Evolutionary conservation across 257 asterid genomes (phyloP).

Genomic region (Lavandula angustifolia): DNA sequence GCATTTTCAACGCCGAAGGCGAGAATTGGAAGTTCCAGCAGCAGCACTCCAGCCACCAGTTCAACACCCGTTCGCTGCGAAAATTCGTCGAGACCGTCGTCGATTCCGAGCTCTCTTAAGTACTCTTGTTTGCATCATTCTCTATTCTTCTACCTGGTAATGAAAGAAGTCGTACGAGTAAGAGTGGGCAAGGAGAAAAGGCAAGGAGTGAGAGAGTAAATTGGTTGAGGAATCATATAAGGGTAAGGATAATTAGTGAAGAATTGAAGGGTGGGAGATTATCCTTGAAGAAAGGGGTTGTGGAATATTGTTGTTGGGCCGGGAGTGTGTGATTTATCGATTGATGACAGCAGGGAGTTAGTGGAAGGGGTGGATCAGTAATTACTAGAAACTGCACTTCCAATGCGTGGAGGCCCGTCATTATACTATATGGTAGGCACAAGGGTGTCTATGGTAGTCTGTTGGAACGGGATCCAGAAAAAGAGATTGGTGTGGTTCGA

Average conservation of each 20-base stretch:
- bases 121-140: too few relatives aligned
- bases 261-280: conserved; percentile 66
- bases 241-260: conserved; percentile 71
- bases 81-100: too few relatives aligned
- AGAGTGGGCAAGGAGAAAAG: conserved; percentile 30
- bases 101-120: too few relatives aligned
- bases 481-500: conserved; percentile 65
- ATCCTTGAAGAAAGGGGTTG: conserved; percentile 70
- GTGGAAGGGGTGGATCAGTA: conserved; percentile 79
- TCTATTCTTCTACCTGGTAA: too few relatives aligned
- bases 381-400: conserved; percentile 49
- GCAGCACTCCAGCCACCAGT: too few relatives aligned
- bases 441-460: conserved; percentile 82
- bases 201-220: conserved; percentile 36
- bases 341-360: conserved; percentile 74
- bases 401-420: conserved; percentile 66
- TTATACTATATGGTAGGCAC: conserved; percentile 65
- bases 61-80: too few relatives aligned
- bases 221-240: conserved; percentile 79
- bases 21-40: too few relatives aligned
- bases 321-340: conserved; percentile 57
- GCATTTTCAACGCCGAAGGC: too few relatives aligned
- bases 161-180: conserved; percentile 27
- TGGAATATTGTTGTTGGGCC: conserved; percentile 83
- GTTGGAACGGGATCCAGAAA: conserved; percentile 68